These are phyloP conservation scores for Solanum pennellii DNA, from an alignment of 257 asterid species.

Conservation along the genomic window DNA sequence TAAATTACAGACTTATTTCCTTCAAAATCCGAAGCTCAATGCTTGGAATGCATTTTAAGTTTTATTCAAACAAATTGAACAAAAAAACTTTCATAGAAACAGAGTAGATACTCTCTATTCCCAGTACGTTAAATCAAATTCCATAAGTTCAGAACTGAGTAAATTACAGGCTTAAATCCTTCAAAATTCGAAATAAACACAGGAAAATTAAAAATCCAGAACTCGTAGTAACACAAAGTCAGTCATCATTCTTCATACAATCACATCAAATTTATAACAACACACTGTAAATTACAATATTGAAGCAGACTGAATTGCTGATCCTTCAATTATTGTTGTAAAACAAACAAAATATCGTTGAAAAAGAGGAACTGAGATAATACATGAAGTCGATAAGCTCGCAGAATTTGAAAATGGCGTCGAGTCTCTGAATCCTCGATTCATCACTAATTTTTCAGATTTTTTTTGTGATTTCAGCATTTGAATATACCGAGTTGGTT, in stretches of 20 bases:
- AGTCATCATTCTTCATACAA: not conserved
- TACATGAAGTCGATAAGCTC: conserved; percentile 25
- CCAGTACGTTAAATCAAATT: not conserved
- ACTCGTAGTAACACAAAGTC: not conserved
- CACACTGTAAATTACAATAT: not conserved
- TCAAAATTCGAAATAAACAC: not conserved
- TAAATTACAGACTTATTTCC: not conserved
- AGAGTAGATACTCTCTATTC: not conserved
- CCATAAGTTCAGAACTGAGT: not conserved
- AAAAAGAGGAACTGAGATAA: not conserved
- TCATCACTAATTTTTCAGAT: conserved; percentile 12
- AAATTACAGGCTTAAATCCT: not conserved
- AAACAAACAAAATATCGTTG: not conserved
- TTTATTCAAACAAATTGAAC: not conserved
- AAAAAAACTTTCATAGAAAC: not conserved
- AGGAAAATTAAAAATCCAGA: not conserved
- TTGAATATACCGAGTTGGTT: not conserved
- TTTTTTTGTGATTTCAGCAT: not conserved
- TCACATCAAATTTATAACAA: not conserved
- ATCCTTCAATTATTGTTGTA: not conserved
- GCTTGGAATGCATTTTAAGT: not conserved
- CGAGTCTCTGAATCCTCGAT: conserved; percentile 24
- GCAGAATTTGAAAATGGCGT: conserved; percentile 20
- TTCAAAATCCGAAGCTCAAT: not conserved
- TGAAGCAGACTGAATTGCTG: not conserved